Conservation (phyloP, 495 filamentous ascomycete species). For the Friedmanniomyces simplex region DNA sequence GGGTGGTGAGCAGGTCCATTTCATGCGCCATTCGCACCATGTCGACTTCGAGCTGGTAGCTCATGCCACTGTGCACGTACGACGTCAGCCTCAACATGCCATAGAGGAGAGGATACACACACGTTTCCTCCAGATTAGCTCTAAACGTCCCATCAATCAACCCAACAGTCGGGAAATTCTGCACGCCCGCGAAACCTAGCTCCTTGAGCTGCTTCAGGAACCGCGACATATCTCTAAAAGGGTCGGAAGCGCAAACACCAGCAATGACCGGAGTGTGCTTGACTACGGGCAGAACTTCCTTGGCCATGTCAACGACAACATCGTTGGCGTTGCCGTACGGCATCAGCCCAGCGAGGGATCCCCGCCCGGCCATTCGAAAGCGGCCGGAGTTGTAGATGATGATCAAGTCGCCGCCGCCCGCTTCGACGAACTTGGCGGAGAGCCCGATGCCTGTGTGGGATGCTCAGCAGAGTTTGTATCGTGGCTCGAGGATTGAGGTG, state of each 20-base stretch:
- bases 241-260: constrained; percentile 58
- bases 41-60: constrained; percentile 51
- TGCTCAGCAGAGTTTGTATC: not conserved
- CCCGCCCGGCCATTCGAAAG: constrained; percentile 63
- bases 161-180: constrained; percentile 58
- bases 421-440: constrained; percentile 58
- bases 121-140: constrained; percentile 54
- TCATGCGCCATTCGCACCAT: constrained; percentile 47
- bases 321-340: constrained; percentile 64
- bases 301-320: constrained; percentile 56
- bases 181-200: constrained; percentile 52
- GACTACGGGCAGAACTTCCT: constrained; percentile 46
- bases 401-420: constrained; percentile 56
- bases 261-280: constrained; percentile 51
- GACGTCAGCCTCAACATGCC: too few species aligned
- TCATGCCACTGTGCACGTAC: constrained; percentile 42
- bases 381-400: constrained; percentile 64
- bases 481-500: not conserved
- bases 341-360: constrained; percentile 60
- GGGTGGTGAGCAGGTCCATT: constrained; percentile 53
- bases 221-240: constrained; percentile 46
- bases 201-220: constrained; percentile 49
- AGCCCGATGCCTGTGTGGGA: constrained; percentile 47
- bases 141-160: constrained; percentile 59
- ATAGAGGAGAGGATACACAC: not conserved